Percentiles rank a stretch among this genome's conserved stretches.
Evolutionary conservation across 495 filamentous ascomycete genomes (phyloP).

Genomic region (Terfezia claveryi): DNA sequence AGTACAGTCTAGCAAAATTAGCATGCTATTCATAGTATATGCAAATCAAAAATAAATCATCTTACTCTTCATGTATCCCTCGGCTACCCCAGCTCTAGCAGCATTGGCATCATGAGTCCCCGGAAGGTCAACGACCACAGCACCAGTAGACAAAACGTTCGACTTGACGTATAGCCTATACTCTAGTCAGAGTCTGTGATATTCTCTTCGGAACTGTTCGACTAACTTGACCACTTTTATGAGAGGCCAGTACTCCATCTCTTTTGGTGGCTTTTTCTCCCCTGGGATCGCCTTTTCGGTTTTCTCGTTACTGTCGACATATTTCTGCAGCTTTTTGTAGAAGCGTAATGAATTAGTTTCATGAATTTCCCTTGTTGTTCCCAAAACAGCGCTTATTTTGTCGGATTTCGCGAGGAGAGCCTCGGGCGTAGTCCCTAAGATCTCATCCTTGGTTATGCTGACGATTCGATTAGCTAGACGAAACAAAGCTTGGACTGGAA

Average conservation of each 20-base stretch:
- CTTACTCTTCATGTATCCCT: slow-evolving; percentile 37
- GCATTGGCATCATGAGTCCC: slow-evolving; percentile 43
- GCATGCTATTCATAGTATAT: neutral
- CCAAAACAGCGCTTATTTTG: slow-evolving; percentile 27
- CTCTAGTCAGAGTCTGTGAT: slow-evolving; percentile 7
- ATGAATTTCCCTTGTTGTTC: slow-evolving; percentile 24
- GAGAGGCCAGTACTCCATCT: slow-evolving; percentile 42
- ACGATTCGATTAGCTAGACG: neutral
- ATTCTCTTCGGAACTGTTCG: neutral
- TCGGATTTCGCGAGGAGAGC: slow-evolving; percentile 22
- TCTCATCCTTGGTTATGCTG: slow-evolving; percentile 27
- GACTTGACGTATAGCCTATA: slow-evolving; percentile 40
- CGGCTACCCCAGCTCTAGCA: slow-evolving; percentile 37
- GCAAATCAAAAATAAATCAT: slow-evolving; percentile 15
- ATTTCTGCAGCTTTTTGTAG: slow-evolving; percentile 26
- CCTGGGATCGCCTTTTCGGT: slow-evolving; percentile 10
- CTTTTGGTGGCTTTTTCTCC: slow-evolving; percentile 19
- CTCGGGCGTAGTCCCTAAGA: slow-evolving; percentile 21
- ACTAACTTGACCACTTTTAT: slow-evolving; percentile 32
- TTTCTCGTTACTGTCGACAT: slow-evolving; percentile 28
- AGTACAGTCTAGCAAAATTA: slow-evolving; percentile 16
- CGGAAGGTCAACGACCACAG: slow-evolving; percentile 45
- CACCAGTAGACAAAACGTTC: slow-evolving; percentile 33
- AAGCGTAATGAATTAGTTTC: slow-evolving; percentile 22
- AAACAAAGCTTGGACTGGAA: neutral